Evolutionary conservation across 441 rosid genomes (phyloP), one percentile per base, ranked within the genome.

Genomic region (Rhodomyrtus psidioides): DNA sequence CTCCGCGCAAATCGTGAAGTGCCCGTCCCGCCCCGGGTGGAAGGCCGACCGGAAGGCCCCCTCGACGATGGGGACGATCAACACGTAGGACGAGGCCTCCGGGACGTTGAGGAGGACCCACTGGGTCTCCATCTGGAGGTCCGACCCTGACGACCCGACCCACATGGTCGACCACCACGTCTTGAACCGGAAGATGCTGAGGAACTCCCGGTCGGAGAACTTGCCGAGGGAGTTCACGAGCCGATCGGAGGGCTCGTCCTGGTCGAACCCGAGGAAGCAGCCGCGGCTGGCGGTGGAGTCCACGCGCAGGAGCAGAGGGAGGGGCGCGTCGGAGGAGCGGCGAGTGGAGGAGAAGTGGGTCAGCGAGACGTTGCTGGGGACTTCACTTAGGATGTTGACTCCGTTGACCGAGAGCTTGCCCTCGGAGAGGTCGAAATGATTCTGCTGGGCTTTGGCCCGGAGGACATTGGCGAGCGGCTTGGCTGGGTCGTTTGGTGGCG

Each of bases 141-240:
- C 96, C 75, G 97, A 94, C 84, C 98, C 99, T 30, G 96, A 92
- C 44, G 53, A 89, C 9, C 98, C 96, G 15, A 92, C 90, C 99
- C 98, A 95, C 89, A 93, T 91, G n/a, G 97, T 95, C 4, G 96
- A 93, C 96, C 97, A 95, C 98, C 99, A 96, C 42, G 94, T 94
- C 86, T 95, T 96, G 92, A 95, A 96, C 85, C 99, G 88, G 84
- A 96, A 95, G 46, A 93, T 17, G 83, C 96, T 93, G 42, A 94
- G 27, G 54, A 95, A 95, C 4, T 94, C 92, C 88, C 95, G 86
- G 46, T 89, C 89, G 5, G 84, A 88, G 88, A 95, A 94, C 85
- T 88, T 89, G 8, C 98, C 98, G 53, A 96, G 84, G 16, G 98
- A 93, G 90, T 93, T 94, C 58, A 82, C 84, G 76, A 89, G 75